phyloP scores from a whole-genome alignment of 192 early-diverging fungal genomes.

The Geranomyces michiganensis region DNA sequence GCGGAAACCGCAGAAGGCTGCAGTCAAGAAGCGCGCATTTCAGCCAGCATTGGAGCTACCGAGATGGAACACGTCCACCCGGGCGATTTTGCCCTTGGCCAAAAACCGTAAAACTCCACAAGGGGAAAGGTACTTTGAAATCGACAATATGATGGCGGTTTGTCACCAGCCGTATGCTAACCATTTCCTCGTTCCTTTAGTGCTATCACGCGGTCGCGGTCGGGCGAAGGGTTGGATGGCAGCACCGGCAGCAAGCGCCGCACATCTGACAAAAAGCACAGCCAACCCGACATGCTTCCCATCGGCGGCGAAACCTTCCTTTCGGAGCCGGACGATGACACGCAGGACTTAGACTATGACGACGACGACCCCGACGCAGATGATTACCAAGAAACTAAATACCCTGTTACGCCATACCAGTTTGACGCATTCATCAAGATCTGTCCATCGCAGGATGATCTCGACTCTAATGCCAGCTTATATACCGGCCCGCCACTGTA shows the following conservation, averaged over 20 bases:
- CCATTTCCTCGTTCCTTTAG: not conserved
- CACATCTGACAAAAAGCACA: not conserved
- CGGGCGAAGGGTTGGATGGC: not conserved
- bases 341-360: not conserved
- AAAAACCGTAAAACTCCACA: not conserved
- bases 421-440: conserved; percentile 38
- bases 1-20: not conserved
- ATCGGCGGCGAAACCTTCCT: not conserved
- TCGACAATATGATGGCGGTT: too few relatives aligned
- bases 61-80: conserved; percentile 39
- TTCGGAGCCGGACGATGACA: not conserved
- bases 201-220: not conserved
- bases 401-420: conserved; percentile 50
- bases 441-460: conserved; percentile 38
- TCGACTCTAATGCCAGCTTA: conserved; percentile 23
- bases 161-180: not conserved
- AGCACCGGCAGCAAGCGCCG: not conserved
- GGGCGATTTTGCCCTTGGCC: not conserved
- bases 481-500: conserved; percentile 29
- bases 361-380: conserved; percentile 7
- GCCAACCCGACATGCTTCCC: not conserved
- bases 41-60: conserved; percentile 33
- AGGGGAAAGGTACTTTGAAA: too few relatives aligned
- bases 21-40: conserved; percentile 11
- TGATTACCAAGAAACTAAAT: conserved; percentile 25